phyloP scores from a whole-genome alignment of 257 asterid genomes.

The Solanum ossicruentum region DNA sequence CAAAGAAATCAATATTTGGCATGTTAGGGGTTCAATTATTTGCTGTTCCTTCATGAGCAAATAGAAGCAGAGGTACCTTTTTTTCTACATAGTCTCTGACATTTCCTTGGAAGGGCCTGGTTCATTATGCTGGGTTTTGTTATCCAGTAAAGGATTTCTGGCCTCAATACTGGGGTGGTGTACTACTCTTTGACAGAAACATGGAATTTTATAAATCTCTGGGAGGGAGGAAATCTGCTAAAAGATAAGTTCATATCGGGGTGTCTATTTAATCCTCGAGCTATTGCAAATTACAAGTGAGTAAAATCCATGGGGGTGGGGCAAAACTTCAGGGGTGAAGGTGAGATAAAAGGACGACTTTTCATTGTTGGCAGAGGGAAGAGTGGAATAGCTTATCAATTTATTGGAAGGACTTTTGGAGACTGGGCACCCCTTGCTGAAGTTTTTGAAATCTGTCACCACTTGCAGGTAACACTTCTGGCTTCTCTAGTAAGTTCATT shows the following conservation, averaged over 20 bases:
- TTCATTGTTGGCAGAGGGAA: conserved; percentile 64
- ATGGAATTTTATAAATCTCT: conserved; percentile 65
- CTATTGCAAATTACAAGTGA: conserved; percentile 62
- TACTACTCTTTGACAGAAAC: conserved; percentile 44
- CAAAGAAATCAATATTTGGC: conserved; percentile 65
- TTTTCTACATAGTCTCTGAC: neutral
- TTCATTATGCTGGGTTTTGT: neutral
- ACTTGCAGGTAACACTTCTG: conserved; percentile 42
- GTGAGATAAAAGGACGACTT: conserved; percentile 73
- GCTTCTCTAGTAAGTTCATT: neutral
- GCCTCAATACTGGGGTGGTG: conserved; percentile 90
- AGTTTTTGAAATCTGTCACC: conserved; percentile 55
- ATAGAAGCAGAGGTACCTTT: conserved; percentile 55
- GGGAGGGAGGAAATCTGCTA: conserved; percentile 75
- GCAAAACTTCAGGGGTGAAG: conserved; percentile 69
- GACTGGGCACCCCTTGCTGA: conserved; percentile 84
- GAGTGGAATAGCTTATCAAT: conserved; percentile 69
- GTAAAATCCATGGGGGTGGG: conserved; percentile 59
- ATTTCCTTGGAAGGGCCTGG: neutral
- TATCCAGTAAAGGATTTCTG: conserved; percentile 61
- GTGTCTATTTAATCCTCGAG: conserved; percentile 65
- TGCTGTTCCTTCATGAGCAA: conserved; percentile 59
- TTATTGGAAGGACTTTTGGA: conserved; percentile 74
- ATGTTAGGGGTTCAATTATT: conserved; percentile 56
- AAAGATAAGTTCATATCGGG: conserved; percentile 74